These are phyloP conservation scores for Phialophora tarda DNA, from an alignment of 2,329 filamentous ascomycete genomes.

Conservation along the genomic window DNA sequence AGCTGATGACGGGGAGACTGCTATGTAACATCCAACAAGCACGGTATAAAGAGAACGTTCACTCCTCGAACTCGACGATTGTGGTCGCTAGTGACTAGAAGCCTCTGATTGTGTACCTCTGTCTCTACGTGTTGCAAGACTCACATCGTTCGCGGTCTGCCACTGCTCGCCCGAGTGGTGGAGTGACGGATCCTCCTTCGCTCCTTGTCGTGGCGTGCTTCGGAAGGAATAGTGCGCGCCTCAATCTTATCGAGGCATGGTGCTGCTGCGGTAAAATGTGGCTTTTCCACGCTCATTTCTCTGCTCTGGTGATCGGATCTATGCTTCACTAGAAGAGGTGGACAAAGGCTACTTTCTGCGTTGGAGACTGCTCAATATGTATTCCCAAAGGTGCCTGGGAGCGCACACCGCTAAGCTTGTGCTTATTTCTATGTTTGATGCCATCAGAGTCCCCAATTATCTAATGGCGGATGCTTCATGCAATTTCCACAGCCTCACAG, in stretches of 20 bases:
- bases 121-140: too few species aligned
- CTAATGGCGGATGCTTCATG: neutral
- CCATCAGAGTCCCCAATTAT: neutral
- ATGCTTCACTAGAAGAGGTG: neutral
- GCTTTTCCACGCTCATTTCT: neutral
- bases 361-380: neutral
- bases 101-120: neutral
- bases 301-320: neutral
- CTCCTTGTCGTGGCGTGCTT: too few species aligned
- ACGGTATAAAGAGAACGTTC: neutral
- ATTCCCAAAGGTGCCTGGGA: neutral
- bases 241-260: too few species aligned
- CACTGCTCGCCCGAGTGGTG: too few species aligned
- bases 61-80: neutral
- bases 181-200: too few species aligned
- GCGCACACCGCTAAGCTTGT: neutral
- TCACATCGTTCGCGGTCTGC: too few species aligned
- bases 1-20: neutral
- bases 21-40: neutral
- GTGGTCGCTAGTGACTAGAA: too few species aligned
- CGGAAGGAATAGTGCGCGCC: too few species aligned
- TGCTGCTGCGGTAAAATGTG: neutral
- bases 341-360: neutral
- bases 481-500: neutral
- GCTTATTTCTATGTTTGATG: neutral